Base-by-base conservation (phyloP, 257 asterid genomes). In the Forsythia viridissima region DNA sequence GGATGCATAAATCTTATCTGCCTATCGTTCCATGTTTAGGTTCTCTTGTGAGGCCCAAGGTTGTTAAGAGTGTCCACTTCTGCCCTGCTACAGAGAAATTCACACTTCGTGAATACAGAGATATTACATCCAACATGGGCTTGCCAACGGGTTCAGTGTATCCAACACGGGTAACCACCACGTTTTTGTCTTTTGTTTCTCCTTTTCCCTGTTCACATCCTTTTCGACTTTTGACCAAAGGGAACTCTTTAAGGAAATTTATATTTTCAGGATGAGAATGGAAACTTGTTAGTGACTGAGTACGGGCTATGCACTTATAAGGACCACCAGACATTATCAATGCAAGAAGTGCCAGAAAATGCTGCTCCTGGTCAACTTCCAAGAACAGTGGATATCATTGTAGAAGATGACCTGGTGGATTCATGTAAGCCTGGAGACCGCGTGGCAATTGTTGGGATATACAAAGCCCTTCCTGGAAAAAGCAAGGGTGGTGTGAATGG, bases 361-460 rank as follows among this genome's bases (percentile, higher is more conserved):
- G 88, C 98, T 68, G 97, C 98, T 86, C 99, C 98, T 73, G 98
- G 99, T 77, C 99, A 95, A 77, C 98, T 95, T 79, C 97, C 98
- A 79, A 84, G 98, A 81, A 91, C 98, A 6, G 97, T 95, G 71
- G 98, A 95, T 82, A 69, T 95, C 46, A 90, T 95, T 65, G 89
- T 93, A 42, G 99, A 95, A 87, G 99, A 95, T 63, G 99, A 95
- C 81, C 81, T 95, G 76, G 99, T 95, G 82, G 99, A 94, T 88
- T 85, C 97, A 37, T 93, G 99, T 87, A 95, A 95, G 85, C 98
- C 99, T 13, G 99, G 99, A 61, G 99, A 95, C 84, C 96, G 99
- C 20, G 97, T 95, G 71, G 97, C 97, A 51, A 80, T 91, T 85
- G 97, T 93, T 88, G 99, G 98, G 80, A 89, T 92, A 80, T 95